These are phyloP conservation scores for Candida succiphila DNA, from an alignment of 805 yeast genomes.

Conservation along the genomic window DNA sequence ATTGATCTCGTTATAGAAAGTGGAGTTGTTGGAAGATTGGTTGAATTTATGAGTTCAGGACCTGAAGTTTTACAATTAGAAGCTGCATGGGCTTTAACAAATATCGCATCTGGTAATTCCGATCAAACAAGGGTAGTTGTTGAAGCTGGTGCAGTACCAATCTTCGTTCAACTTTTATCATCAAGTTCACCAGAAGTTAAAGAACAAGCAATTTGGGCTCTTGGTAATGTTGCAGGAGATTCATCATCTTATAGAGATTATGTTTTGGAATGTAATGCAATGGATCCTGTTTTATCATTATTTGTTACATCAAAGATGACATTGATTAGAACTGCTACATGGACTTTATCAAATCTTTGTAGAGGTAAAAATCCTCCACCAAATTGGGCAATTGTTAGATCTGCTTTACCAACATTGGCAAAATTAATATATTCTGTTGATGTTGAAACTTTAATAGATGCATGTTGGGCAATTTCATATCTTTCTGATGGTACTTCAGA, in stretches of 20 bases:
- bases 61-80: slow-evolving; percentile 88
- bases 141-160: slow-evolving; percentile 89
- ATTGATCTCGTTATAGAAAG: slow-evolving; percentile 86
- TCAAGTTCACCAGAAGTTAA: slow-evolving; percentile 84
- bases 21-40: slow-evolving; percentile 90
- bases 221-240: slow-evolving; percentile 98
- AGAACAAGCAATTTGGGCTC: slow-evolving; percentile 99
- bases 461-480: slow-evolving; percentile 98
- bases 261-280: slow-evolving; percentile 77
- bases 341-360: slow-evolving; percentile 95
- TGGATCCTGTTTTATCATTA: slow-evolving; percentile 75
- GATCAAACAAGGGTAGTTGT: slow-evolving; percentile 87
- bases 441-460: slow-evolving; percentile 89
- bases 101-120: slow-evolving; percentile 90
- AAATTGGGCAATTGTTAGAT: slow-evolving; percentile 80
- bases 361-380: slow-evolving; percentile 97
- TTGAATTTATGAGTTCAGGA: slow-evolving; percentile 71
- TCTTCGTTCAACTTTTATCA: slow-evolving; percentile 71
- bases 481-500: slow-evolving; percentile 87
- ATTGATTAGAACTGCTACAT: slow-evolving; percentile 92
- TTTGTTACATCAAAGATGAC: slow-evolving; percentile 78
- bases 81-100: slow-evolving; percentile 99
- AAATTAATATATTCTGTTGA: slow-evolving; percentile 85
- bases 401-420: slow-evolving; percentile 85
- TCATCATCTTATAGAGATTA: slow-evolving; percentile 83